Evolutionary conservation across 768 basidiomycete species (phyloP).

Genomic region (Boletus huronensis): DNA sequence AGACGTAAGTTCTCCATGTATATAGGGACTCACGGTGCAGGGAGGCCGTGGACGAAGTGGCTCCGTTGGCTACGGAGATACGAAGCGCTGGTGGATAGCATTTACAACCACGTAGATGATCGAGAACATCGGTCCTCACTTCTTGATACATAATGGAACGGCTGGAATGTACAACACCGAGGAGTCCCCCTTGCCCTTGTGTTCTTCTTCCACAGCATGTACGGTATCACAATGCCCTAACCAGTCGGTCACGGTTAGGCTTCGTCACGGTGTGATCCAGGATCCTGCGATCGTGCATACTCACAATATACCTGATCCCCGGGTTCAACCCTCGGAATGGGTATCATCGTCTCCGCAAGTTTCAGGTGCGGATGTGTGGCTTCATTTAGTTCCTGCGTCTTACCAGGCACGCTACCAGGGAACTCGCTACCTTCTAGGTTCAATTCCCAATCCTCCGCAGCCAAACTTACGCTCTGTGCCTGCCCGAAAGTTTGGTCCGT

Average conservation of each 20-base stretch:
- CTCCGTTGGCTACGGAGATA: slow-evolving; percentile 49
- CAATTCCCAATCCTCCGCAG: slow-evolving; percentile 51
- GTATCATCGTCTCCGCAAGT: slow-evolving; percentile 53
- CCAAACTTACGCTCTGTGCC: slow-evolving; percentile 30
- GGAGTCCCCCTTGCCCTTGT: slow-evolving; percentile 46
- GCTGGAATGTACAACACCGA: slow-evolving; percentile 58
- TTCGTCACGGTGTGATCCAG: neutral
- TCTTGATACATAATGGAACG: slow-evolving; percentile 47
- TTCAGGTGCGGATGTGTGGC: slow-evolving; percentile 61
- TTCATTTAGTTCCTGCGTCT: slow-evolving; percentile 53
- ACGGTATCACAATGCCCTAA: slow-evolving; percentile 54
- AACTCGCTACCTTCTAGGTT: slow-evolving; percentile 51
- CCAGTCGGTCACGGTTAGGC: neutral
- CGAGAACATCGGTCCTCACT: slow-evolving; percentile 31
- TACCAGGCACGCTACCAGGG: slow-evolving; percentile 52
- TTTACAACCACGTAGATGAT: neutral
- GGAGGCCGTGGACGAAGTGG: slow-evolving; percentile 46
- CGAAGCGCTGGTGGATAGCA: slow-evolving; percentile 33
- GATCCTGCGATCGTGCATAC: neutral
- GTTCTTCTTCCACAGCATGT: slow-evolving; percentile 52
- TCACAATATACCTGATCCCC: slow-evolving; percentile 64
- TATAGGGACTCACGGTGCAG: slow-evolving; percentile 41
- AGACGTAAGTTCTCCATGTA: neutral
- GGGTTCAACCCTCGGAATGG: slow-evolving; percentile 54
- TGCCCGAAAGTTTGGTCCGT: neutral